Evolutionary conservation across 441 rosid species (phyloP).

Genomic region (Euphorbia schlechtendalii): DNA sequence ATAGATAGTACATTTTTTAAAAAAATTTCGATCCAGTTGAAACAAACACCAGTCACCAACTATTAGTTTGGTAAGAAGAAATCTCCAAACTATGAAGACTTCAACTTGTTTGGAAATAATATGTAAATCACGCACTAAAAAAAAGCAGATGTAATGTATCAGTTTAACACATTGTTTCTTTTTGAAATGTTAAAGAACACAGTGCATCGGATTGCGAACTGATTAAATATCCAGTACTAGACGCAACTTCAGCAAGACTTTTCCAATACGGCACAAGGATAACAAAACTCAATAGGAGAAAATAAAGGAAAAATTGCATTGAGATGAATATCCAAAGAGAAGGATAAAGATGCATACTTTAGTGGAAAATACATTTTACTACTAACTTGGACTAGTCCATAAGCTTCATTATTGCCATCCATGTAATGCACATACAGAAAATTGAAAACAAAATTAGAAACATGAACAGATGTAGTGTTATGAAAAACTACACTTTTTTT

Average conservation of each 20-base stretch:
- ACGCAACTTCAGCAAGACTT: no score
- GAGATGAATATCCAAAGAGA: no score
- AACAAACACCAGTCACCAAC: neutral
- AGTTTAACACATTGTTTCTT: neutral
- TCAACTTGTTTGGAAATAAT: no score
- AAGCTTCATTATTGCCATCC: neutral
- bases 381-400: neutral
- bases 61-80: neutral
- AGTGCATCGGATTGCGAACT: no score
- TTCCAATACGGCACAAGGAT: neutral
- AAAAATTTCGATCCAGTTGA: no score
- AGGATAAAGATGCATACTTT: no score
- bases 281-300: no score
- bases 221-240: no score
- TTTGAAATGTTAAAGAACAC: neutral
- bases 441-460: neutral
- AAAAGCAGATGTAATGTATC: neutral
- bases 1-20: no score
- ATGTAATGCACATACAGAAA: neutral
- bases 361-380: no score
- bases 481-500: neutral
- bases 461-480: neutral
- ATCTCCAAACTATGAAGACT: neutral
- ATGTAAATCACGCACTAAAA: no score
- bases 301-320: no score